phyloP scores from a whole-genome alignment of 179 eudicot genomes.

The Corrigiola litoralis region DNA sequence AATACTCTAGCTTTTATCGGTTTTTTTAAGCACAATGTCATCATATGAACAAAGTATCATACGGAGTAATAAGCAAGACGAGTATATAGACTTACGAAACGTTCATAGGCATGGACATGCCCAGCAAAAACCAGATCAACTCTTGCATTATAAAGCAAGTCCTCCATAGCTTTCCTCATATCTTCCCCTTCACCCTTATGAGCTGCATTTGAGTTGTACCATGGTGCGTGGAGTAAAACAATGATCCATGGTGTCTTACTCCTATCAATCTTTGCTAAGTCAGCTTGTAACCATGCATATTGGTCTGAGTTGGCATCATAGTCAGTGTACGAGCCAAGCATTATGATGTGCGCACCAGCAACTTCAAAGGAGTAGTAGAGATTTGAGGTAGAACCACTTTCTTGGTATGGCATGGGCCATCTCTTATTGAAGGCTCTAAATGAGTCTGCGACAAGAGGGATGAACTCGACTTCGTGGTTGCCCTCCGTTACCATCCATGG shows the following conservation, averaged over 20 bases:
- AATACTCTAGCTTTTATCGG: no score
- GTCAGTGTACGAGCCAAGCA: conserved; percentile 61
- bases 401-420: conserved; percentile 69
- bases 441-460: no score
- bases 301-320: conserved; percentile 54
- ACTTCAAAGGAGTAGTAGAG: conserved; percentile 71
- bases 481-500: conserved; percentile 86
- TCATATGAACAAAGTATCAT: neutral
- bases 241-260: conserved; percentile 56
- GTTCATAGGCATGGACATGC: conserved; percentile 74
- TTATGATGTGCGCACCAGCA: conserved; percentile 51
- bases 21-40: no score
- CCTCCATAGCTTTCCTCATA: conserved; percentile 63
- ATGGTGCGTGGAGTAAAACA: conserved; percentile 57
- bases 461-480: conserved; percentile 35
- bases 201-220: conserved; percentile 64
- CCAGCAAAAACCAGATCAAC: conserved; percentile 59
- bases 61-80: neutral
- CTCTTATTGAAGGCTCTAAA: conserved; percentile 61
- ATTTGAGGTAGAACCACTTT: conserved; percentile 63
- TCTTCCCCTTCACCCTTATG: conserved; percentile 67
- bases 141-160: conserved; percentile 37
- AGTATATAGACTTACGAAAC: conserved; percentile 60
- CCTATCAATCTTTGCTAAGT: conserved; percentile 40
- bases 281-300: conserved; percentile 55